These are phyloP conservation scores for Schizochytrium sp. DNA, from an alignment of 108 stramenopile species.

Conservation along the genomic window DNA sequence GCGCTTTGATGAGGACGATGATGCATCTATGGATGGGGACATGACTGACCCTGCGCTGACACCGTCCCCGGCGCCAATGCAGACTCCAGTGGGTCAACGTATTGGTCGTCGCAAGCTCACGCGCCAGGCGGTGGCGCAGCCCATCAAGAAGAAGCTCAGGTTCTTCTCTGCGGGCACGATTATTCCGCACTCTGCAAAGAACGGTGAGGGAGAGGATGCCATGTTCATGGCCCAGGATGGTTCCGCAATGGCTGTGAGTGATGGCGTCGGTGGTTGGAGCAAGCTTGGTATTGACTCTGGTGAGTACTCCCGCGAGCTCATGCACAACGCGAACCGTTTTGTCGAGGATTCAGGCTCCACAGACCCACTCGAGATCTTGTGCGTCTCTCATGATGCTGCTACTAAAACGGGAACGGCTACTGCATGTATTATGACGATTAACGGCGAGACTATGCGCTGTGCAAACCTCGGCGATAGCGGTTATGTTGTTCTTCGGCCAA, in stretches of 20 bases:
- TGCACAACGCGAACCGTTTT: neutral
- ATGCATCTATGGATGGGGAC: neutral
- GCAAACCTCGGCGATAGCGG: conserved; percentile 60
- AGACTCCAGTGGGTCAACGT: neutral
- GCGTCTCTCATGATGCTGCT: neutral
- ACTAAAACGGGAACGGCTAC: neutral
- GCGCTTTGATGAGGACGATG: neutral
- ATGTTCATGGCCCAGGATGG: neutral
- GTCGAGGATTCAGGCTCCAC: neutral
- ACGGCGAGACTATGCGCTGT: neutral
- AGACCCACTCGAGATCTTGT: neutral
- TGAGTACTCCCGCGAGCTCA: conserved; percentile 53
- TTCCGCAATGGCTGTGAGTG: conserved; percentile 4
- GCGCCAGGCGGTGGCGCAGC: neutral
- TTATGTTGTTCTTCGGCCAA: conserved; percentile 25
- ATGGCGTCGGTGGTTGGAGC: conserved; percentile 58
- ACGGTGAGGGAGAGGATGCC: conserved; percentile 41
- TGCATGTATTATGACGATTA: neutral
- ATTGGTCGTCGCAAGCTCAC: conserved; percentile 20
- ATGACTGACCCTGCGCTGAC: neutral
- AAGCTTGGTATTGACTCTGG: conserved; percentile 31
- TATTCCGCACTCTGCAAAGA: conserved; percentile 41
- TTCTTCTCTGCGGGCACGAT: conserved; percentile 27
- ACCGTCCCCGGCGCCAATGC: neutral
- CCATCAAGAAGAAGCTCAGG: conserved; percentile 31